Evolutionary conservation across 2,329 filamentous ascomycete genomes (phyloP).

Genomic region (Nothopassalora personata): DNA sequence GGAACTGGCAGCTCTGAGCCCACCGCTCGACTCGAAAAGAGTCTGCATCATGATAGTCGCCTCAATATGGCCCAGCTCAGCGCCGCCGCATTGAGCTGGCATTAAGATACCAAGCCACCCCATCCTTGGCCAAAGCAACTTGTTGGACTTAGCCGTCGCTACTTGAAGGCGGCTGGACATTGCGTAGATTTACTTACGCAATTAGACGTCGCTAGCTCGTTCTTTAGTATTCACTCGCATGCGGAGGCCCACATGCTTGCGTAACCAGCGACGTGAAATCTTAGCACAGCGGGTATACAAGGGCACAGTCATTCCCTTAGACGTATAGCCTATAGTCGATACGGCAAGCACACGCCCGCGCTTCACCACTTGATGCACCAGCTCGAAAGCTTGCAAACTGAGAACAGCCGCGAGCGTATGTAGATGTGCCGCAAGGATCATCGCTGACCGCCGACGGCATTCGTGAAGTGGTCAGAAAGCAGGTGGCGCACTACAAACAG

Average conservation of each 20-base stretch:
- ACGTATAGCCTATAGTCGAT: no score
- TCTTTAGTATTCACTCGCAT: no score
- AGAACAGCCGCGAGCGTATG: slow-evolving; percentile 29
- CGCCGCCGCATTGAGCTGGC: slow-evolving; percentile 40
- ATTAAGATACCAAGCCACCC: slow-evolving; percentile 46
- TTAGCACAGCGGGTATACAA: no score
- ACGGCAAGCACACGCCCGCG: no score
- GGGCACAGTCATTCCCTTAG: no score
- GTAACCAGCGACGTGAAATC: no score
- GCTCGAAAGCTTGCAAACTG: slow-evolving; percentile 16
- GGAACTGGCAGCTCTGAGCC: slow-evolving; percentile 39
- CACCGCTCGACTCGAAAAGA: slow-evolving; percentile 42
- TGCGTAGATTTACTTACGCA: no score
- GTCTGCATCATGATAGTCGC: slow-evolving; percentile 47
- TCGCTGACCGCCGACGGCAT: slow-evolving; percentile 36
- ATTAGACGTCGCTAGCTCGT: no score
- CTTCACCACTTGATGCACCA: slow-evolving; percentile 43
- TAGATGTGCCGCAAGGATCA: slow-evolving; percentile 25
- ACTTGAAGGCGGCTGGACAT: no score
- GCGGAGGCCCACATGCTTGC: no score
- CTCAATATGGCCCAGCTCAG: slow-evolving; percentile 39
- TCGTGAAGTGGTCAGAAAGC: slow-evolving; percentile 33
- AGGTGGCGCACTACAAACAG: slow-evolving; percentile 43
- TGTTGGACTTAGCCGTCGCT: no score
- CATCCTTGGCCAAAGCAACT: slow-evolving; percentile 38